Percentiles rank a stretch among this genome's conserved stretches.
Conservation (phyloP, 345 rosid genomes). For the Sapria himalayana region DNA sequence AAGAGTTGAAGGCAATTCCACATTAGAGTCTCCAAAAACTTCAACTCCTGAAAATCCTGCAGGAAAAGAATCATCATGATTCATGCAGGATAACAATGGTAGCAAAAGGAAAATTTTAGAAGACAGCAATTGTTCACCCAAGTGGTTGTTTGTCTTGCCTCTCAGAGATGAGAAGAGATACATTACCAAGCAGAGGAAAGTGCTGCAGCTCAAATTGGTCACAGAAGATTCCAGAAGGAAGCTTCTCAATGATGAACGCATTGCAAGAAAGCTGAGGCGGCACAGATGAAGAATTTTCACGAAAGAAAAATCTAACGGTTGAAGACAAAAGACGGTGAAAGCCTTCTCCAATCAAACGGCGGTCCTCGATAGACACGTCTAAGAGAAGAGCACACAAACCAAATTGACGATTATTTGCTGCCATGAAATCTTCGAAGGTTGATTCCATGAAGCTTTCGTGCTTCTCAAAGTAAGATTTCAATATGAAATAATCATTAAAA, state of each 20-base stretch:
- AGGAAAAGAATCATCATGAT: slow-evolving; percentile 3
- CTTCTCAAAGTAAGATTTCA: slow-evolving; percentile 36
- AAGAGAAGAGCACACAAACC: slow-evolving; percentile 12
- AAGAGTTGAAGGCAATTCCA: slow-evolving; percentile 56
- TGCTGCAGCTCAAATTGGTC: slow-evolving; percentile 83
- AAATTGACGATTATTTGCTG: slow-evolving; percentile 10
- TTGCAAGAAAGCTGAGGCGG: slow-evolving; percentile 15
- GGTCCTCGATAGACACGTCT: slow-evolving; percentile 17
- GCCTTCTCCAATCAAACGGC: slow-evolving; percentile 53
- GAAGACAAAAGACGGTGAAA: slow-evolving; percentile 60
- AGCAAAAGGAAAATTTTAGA: too few relatives aligned
- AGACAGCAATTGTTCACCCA: too few relatives aligned
- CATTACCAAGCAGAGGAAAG: slow-evolving; percentile 36
- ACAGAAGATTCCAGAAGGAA: slow-evolving; percentile 71
- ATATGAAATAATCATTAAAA: too few relatives aligned
- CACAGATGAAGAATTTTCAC: slow-evolving; percentile 9
- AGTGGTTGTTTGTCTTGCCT: too few relatives aligned
- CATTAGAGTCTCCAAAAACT: slow-evolving; percentile 72
- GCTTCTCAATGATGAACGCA: slow-evolving; percentile 36
- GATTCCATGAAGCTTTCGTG: slow-evolving; percentile 21
- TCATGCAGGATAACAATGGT: too few relatives aligned
- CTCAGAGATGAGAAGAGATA: slow-evolving; percentile 1
- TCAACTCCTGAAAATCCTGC: slow-evolving; percentile 35
- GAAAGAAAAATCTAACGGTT: slow-evolving; percentile 21
- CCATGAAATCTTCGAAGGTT: slow-evolving; percentile 22